Conservation (phyloP, 805 yeast species). For the Tetrapisispora taiwanensis region DNA sequence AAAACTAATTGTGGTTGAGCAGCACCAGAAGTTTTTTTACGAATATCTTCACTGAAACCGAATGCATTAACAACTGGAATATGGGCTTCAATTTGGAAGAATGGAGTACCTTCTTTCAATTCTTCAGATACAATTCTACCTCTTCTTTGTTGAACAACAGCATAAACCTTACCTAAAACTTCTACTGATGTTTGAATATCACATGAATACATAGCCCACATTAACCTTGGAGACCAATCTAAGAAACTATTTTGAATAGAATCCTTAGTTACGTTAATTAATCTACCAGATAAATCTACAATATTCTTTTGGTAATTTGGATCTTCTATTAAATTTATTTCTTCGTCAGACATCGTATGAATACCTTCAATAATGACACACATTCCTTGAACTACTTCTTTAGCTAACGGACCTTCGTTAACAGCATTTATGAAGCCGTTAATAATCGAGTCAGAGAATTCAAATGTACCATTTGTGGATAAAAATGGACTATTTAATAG, state of each 20-base stretch:
- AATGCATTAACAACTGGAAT: constrained; percentile 94
- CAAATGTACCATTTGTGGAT: constrained; percentile 18
- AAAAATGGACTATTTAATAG: constrained; percentile 30
- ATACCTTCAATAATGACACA: constrained; percentile 42
- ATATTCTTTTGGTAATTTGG: constrained; percentile 24
- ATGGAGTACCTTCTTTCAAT: constrained; percentile 97
- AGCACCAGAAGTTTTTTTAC: constrained; percentile 91
- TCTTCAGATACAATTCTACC: constrained; percentile 86
- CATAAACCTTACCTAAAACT: constrained; percentile 89
- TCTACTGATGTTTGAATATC: constrained; percentile 94
- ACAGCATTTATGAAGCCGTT: constrained; percentile 82
- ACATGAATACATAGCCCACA: constrained; percentile 88
- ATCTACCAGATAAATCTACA: constrained; percentile 54
- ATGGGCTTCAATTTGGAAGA: constrained; percentile 74
- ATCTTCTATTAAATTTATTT: constrained; percentile 16
- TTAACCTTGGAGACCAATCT: constrained; percentile 79
- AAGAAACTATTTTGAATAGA: constrained; percentile 59
- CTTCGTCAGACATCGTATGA: constrained; percentile 24
- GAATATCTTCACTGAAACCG: constrained; percentile 90
- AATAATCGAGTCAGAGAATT: constrained; percentile 51
- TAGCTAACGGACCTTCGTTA: constrained; percentile 77
- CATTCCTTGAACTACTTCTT: constrained; percentile 81
- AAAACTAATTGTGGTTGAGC: constrained; percentile 94
- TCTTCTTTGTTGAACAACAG: constrained; percentile 79
- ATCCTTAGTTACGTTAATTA: constrained; percentile 65